Evolutionary conservation across 192 early-diverging fungal species (phyloP), one percentile per base, ranked within the genome.

Genomic region (Kickxella alabastrina): DNA sequence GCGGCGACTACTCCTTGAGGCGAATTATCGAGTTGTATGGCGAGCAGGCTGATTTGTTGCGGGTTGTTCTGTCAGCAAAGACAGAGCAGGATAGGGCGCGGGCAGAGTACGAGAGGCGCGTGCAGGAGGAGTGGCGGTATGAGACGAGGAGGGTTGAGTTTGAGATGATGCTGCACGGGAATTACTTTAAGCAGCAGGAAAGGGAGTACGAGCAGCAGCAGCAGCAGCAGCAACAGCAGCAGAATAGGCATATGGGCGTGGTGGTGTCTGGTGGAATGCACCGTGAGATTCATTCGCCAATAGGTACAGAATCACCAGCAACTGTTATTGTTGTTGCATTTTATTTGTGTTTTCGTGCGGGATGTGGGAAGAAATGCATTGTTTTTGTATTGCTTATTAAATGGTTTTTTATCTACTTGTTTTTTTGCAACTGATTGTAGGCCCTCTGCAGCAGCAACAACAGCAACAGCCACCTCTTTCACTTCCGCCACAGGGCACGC

Each of bases 111-210:
- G 73, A 76, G 54, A 54, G 73, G 21, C 42, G 73, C 3, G 25
- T 68, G 35, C 65, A 68, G 52, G 73, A 76, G 54, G 73, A 76
- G 49, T 62, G 68, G 37, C 65, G 66, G 21, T 58, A 61, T 19
- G 73, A 76, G 44, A 65, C 65, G 19, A 56, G 62, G 25, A 56
- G 73, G 26, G 9, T 76, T 18, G 73, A 76, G 45, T 76, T 76
- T 62, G 71, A 75, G 40, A 75, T 75, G 71, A 51, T 75, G 59
- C 51, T 75, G 21, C 71, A 75, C 17, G 32, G 39, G 21, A 66
- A 75, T 52, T 40, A 59, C 36, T 75, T 75, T 48, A 66, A 67
- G 47, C 63, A 67, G 51, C 71, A 75, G 55, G 64, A 52, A 8
- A 21, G 49, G 12, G 49, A 52, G 49, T 38, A 52, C 26, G 49